Conservation (phyloP, 306 rosid genomes). For the Prunus mira region DNA sequence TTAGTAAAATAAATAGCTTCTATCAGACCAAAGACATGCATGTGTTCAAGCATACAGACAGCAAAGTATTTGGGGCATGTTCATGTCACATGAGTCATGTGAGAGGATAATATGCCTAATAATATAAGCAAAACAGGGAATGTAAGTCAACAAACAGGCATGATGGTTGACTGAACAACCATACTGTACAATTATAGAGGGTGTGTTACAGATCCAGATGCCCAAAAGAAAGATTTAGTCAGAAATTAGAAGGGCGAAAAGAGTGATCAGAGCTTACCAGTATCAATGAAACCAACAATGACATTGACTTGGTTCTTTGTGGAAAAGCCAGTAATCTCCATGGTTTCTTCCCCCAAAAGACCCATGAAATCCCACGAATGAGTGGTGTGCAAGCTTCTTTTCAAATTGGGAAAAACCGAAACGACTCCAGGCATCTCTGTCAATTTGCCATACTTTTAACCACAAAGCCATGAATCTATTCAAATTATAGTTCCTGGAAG, state of each 20-base stretch:
- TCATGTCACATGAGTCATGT: neutral
- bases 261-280: slow-evolving; percentile 39
- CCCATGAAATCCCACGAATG: slow-evolving; percentile 90
- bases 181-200: neutral
- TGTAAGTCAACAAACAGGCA: neutral
- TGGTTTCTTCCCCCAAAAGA: slow-evolving; percentile 45
- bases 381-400: slow-evolving; percentile 68
- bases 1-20: neutral
- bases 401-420: slow-evolving; percentile 69
- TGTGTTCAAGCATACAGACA: slow-evolving; percentile 4
- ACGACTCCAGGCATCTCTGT: slow-evolving; percentile 71
- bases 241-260: neutral
- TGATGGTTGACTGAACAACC: neutral
- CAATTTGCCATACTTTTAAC: slow-evolving; percentile 25
- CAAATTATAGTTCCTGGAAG: neutral
- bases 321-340: slow-evolving; percentile 49
- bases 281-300: slow-evolving; percentile 70
- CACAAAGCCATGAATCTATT: slow-evolving; percentile 11
- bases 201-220: neutral
- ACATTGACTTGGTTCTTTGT: slow-evolving; percentile 63
- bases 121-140: neutral
- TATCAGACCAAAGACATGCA: neutral
- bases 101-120: neutral
- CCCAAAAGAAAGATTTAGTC: neutral
- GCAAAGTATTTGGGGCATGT: neutral